These are phyloP conservation scores for Dioszegia aurantiaca DNA, from an alignment of 768 basidiomycete genomes.

Conservation along the genomic window DNA sequence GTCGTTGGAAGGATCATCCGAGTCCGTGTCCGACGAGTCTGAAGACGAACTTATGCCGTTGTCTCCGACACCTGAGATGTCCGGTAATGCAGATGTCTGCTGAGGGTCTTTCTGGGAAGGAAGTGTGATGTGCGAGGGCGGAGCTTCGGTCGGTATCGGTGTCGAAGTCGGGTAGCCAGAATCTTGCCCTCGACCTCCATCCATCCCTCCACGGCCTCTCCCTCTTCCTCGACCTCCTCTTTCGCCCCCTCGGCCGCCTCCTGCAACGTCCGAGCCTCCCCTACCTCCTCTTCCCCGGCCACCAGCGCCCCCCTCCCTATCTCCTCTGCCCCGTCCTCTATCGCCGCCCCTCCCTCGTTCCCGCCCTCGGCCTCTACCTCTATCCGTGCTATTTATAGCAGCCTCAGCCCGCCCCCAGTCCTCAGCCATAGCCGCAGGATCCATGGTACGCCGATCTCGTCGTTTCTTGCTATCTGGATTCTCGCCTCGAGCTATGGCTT, in stretches of 20 bases:
- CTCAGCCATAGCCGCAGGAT: conserved; percentile 29
- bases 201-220: conserved; percentile 39
- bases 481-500: conserved; percentile 77
- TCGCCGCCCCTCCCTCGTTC: conserved; percentile 3
- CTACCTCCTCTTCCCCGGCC: background rate
- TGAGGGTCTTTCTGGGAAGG: background rate
- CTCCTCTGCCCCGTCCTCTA: conserved; percentile 24
- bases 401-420: conserved; percentile 27
- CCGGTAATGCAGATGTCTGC: background rate
- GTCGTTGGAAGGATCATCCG: conserved; percentile 17
- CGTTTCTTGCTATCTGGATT: conserved; percentile 24
- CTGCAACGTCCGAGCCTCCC: background rate
- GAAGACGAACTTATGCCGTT: conserved; percentile 5
- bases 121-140: background rate
- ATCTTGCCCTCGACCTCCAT: conserved; percentile 3
- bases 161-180: conserved; percentile 4
- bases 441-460: conserved; percentile 16
- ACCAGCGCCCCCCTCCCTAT: background rate
- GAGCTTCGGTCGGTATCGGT: too few species aligned
- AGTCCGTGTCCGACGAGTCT: background rate
- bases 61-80: conserved; percentile 1
- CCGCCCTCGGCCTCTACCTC: conserved; percentile 5
- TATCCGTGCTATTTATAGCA: background rate
- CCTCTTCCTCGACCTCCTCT: conserved; percentile 48
- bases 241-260: conserved; percentile 13